phyloP scores from a whole-genome alignment of 2,329 filamentous ascomycete genomes.

The Venturia effusa region DNA sequence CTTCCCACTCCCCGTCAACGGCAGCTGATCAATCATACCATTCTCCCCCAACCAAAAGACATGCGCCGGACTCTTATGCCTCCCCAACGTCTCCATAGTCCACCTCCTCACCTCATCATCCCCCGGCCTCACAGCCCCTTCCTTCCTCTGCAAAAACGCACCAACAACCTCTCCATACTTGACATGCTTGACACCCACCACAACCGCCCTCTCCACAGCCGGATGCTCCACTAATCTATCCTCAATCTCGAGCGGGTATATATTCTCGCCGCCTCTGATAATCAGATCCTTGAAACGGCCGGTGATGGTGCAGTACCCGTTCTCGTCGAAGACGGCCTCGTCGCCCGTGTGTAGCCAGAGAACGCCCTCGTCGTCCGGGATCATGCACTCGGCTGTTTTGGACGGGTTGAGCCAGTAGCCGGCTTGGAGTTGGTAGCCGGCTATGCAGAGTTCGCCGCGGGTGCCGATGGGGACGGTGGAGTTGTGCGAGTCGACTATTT shows the following conservation, averaged over 20 bases:
- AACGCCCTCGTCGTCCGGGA: constrained; percentile 50
- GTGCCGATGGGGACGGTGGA: constrained; percentile 55
- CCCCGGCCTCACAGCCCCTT: constrained; percentile 16
- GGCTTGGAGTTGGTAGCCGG: constrained; percentile 63
- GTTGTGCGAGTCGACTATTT: constrained; percentile 62
- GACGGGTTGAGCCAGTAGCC: constrained; percentile 56
- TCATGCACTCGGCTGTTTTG: constrained; percentile 63
- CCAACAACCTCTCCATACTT: constrained; percentile 65
- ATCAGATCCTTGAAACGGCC: constrained; percentile 73
- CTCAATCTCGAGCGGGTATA: constrained; percentile 63
- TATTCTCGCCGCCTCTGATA: constrained; percentile 44
- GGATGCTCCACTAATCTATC: constrained; percentile 58
- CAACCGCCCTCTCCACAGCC: constrained; percentile 51
- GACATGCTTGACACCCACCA: constrained; percentile 58
- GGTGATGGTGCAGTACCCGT: constrained; percentile 58
- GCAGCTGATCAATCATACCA: constrained; percentile 23
- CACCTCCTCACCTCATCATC: constrained; percentile 26
- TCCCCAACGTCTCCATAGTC: constrained; percentile 27
- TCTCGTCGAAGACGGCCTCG: constrained; percentile 27
- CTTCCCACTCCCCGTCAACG: constrained; percentile 35
- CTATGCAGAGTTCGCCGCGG: constrained; percentile 65
- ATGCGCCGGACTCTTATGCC: constrained; percentile 50
- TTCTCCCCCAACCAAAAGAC: constrained; percentile 63
- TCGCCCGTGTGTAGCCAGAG: constrained; percentile 30
- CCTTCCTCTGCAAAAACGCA: constrained; percentile 42